Evolutionary conservation across 31 red algal genomes (phyloP).

Genomic region (Asparagopsis taxiformis): DNA sequence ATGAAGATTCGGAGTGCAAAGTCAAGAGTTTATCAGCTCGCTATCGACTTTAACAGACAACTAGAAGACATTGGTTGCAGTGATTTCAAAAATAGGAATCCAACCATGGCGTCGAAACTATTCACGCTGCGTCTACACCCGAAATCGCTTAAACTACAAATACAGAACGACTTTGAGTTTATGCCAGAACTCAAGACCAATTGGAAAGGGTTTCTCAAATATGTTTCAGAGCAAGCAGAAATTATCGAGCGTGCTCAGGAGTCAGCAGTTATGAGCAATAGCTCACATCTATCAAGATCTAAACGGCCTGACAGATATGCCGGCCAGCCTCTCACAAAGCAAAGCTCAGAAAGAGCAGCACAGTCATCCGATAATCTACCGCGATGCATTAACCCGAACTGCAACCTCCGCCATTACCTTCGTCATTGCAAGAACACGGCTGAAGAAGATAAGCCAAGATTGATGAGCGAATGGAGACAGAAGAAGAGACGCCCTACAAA

Average conservation of each 20-base stretch:
- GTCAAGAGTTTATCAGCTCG: conserved; percentile 6
- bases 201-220: background rate
- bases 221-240: conserved; percentile 5
- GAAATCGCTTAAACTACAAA: background rate
- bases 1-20: conserved; percentile 1
- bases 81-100: background rate
- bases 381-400: conserved; percentile 1
- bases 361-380: background rate
- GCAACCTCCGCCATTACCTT: background rate
- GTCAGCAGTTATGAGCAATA: no score
- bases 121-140: conserved; percentile 1
- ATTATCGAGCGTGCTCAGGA: background rate
- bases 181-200: background rate
- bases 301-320: background rate
- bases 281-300: no score
- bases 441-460: background rate
- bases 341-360: background rate
- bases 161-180: conserved; percentile 3
- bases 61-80: background rate
- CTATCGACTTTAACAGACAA: conserved; percentile 1
- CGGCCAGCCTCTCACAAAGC: background rate
- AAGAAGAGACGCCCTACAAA: background rate
- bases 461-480: background rate
- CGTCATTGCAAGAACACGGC: background rate
- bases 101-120: background rate